Evolutionary conservation across 1,284 basidiomycete genomes (phyloP), one percentile per base, ranked within the genome.

Genomic region (Rhodotorula mucilaginosa): DNA sequence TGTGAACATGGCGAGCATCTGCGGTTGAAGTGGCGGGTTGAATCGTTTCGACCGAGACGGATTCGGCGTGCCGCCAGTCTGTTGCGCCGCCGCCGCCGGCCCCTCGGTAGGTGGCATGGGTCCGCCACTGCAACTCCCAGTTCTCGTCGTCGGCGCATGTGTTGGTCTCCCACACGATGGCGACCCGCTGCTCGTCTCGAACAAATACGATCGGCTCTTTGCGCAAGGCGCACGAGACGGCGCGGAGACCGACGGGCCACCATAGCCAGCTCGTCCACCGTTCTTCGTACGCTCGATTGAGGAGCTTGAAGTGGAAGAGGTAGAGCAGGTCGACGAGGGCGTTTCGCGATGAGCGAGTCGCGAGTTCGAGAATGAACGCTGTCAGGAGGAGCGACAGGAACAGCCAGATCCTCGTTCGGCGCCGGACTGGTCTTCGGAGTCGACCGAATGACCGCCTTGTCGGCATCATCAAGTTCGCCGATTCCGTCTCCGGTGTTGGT

Each of bases 131-230:
- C 19, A 72, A 23, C 29, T 29, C 12, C 62, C 74, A 70, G 15
- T 58, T 58, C 5, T 49, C 47, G 26, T 64, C 70, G 48, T 68
- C 47, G 1, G 10, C n/a, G 31, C 67, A 68, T 13, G 23, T 67
- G 44, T 70, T 76, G 29, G 76, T 71, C 54, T 79, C 78, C 77
- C 77, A 79, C 2, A 79, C 77, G 29, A 79, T 63, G 16, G 73
- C 67, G 21, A 69, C 70, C 52, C 68, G 54, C 16, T 48, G 62
- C 1, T 64, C 67, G 7, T 71, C 76, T 58, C 73, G 71, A 12
- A 78, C 69, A 23, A 77, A 79, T 6, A 79, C 26, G 16, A 79
- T 51, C 23, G 78, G 78, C 58, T 74, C 58, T 67, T 79, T 79
- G 39, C 78, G 51, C 51, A 79, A 34, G 8, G 68, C 63, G 58